A percentile compares a stretch with the other conserved stretches of the same genome.
These are phyloP conservation scores for Magnusiomyces paraingens DNA, from an alignment of 1,139 yeast species.

Conservation along the genomic window DNA sequence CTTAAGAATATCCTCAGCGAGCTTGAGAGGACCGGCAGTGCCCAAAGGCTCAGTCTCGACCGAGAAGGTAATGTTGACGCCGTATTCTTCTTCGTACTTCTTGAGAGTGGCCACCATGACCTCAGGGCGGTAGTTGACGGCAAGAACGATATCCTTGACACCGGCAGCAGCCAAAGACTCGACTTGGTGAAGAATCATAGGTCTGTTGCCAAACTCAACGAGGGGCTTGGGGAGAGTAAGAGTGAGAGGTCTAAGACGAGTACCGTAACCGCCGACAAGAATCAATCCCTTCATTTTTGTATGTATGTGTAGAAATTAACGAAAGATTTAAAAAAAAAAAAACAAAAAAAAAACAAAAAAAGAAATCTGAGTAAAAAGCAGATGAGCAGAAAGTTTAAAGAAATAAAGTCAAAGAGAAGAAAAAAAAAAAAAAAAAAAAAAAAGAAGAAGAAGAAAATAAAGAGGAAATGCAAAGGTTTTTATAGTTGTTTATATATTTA, in stretches of 20 bases:
- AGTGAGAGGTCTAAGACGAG: constrained; percentile 98
- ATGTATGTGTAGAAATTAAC: not conserved
- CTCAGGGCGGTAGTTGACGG: constrained; percentile 99
- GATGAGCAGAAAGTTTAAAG: constrained; percentile 2
- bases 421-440: constrained; percentile 7
- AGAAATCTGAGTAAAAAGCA: constrained; percentile 10
- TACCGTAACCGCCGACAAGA: constrained; percentile 99
- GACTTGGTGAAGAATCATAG: constrained; percentile 82
- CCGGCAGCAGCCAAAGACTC: constrained; percentile 98
- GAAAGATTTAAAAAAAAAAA: constrained; percentile 1
- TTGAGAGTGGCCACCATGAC: constrained; percentile 94
- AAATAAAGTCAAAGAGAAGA: constrained; percentile 2
- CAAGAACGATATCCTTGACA: constrained; percentile 95
- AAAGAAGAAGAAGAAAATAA: constrained; percentile 1
- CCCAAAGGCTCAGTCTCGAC: constrained; percentile 99
- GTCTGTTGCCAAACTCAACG: constrained; percentile 98
- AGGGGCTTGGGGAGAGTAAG: constrained; percentile 96
- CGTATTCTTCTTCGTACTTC: constrained; percentile 91
- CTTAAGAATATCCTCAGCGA: constrained; percentile 88
- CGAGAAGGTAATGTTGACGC: constrained; percentile 91
- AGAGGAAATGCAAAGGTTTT: not conserved
- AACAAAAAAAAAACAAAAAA: constrained; percentile 3
- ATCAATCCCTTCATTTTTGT: constrained; percentile 86
- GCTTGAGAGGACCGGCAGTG: constrained; percentile 98
- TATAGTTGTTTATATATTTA: not conserved